Conservation (phyloP, 2,329 filamentous ascomycete genomes). For the Epichloe glyceriae region DNA sequence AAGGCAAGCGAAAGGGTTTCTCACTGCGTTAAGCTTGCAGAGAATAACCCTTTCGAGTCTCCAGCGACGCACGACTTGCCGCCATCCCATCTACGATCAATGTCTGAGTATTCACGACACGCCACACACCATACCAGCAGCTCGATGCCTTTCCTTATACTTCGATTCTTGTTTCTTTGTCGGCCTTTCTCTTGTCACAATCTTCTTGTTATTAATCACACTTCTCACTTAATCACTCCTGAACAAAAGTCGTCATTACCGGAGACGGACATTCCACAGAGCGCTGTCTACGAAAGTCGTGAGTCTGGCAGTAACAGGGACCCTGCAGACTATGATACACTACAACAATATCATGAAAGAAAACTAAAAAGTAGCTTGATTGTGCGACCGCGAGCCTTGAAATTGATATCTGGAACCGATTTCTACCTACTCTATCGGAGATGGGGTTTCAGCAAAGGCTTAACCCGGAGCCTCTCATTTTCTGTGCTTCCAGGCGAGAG, state of each 20-base stretch:
- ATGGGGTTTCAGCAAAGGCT: background rate
- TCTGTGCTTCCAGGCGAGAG: background rate
- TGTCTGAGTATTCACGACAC: constrained; percentile 46
- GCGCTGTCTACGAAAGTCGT: constrained; percentile 21
- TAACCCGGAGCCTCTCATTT: background rate
- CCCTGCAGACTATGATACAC: constrained; percentile 17
- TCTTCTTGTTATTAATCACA: constrained; percentile 25
- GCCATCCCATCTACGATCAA: constrained; percentile 31
- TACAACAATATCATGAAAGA: constrained; percentile 6
- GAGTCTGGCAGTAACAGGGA: constrained; percentile 16
- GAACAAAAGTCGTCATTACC: constrained; percentile 21
- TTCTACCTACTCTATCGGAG: constrained; percentile 3
- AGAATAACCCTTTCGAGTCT: background rate
- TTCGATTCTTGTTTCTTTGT: constrained; percentile 30
- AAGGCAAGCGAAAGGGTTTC: constrained; percentile 98
- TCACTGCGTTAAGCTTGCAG: constrained; percentile 71
- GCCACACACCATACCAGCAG: constrained; percentile 44
- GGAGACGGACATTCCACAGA: constrained; percentile 17
- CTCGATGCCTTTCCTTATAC: constrained; percentile 39
- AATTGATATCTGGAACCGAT: background rate
- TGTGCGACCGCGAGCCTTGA: background rate
- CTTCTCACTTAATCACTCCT: constrained; percentile 24
- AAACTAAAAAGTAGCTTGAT: constrained; percentile 6
- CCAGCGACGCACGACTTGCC: constrained; percentile 3
- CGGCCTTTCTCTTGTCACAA: constrained; percentile 16